Base-by-base conservation (phyloP, 306 rosid species). In the Rosa persica region DNA sequence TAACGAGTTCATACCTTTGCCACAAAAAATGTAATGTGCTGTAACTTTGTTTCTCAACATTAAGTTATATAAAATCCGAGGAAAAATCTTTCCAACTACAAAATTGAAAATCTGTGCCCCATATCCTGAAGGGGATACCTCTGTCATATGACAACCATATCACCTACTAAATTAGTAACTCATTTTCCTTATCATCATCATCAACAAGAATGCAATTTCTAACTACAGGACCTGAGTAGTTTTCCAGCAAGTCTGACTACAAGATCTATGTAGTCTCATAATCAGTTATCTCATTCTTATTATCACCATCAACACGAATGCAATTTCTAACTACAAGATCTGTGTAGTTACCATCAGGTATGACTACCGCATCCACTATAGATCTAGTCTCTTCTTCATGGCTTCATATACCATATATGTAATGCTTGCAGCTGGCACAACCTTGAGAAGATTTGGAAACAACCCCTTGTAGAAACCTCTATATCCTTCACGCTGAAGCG, bases 381-480 rank as follows among this genome's bases (percentile, higher is more conserved):
- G 94, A 82, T 91, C 90, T 91, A 92, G 84, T 79, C 89, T 74
- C 81, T 89, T 95, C 73, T 95, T 92, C 96, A 91, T 95, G 64
- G 80, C 68, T 82, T 92, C 98, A 78, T 92, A 95, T 77, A 92
- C 98, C 92, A 95, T 49, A 72, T 95, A 95, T 42, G 98, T 92
- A 85, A 95, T 91, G 78, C 98, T 95, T 80, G 98, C 98, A 1
- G 97, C 89, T 2, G 98, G 98, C 47, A 95, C 98, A 61, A 95
- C 98, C 89, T 95, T 95, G 76, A 95, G 97, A 72, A 95, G 79
- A 85, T 89, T 92, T 20, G 98, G 98, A 82, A 95, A 86, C 74
- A 95, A 75, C 81, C 98, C 98, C 84, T 95, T 95, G 89, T 91
- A 95, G 89, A 95, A 92, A 66, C 98, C 98, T 82, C 90, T 65